Base-by-base conservation (phyloP, 352 stramenopile species). In the Globisporangium okanoganense region DNA sequence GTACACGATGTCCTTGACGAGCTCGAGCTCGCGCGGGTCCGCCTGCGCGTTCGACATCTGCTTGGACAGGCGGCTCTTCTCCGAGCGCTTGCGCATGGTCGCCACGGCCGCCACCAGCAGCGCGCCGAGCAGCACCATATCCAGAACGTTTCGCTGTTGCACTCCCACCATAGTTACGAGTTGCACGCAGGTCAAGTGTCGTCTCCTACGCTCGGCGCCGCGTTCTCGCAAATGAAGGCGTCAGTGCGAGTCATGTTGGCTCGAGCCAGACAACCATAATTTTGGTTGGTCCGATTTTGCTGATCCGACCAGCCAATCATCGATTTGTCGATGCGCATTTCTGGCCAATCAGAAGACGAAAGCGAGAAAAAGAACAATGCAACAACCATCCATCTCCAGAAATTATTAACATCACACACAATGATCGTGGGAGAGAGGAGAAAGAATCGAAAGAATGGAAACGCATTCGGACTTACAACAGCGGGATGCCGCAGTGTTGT, bases 1-100 rank as follows among this genome's bases (percentile, higher is more conserved):
- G 73, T 92, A 90, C 65, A 92, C 78, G 56, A 90, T 89, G 66
- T 94, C 78, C 66, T 91, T 84, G 56, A 94, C 85, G 36, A 94
- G 70, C 72, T 88, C 79, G 24, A 88, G 70, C 64, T 94, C 84
- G 60, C 78, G 80, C 56, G 70, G 63, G 58, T 85, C 77, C 24
- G 71, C 71, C 35, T 78, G 70, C 25, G 73, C 56, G 45, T 73
- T 69, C 59, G 80, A 67, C 63, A 85, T 67, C 56, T 79, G 66
- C 62, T 69, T 65, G 56, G 76, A 74, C 40, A 65, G 67, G 63
- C 72, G 71, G 35, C 62, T 65, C 36, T 74, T 70, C 65, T 82
- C 66, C 60, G 78, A 75, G 41, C 78, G 81, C 64, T 50, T 62
- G 53, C 72, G 75, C 41, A 79, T 82, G 56, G 72, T 69, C 54